phyloP scores from a whole-genome alignment of 2,329 filamentous ascomycete genomes.

The Ascochyta fabae region DNA sequence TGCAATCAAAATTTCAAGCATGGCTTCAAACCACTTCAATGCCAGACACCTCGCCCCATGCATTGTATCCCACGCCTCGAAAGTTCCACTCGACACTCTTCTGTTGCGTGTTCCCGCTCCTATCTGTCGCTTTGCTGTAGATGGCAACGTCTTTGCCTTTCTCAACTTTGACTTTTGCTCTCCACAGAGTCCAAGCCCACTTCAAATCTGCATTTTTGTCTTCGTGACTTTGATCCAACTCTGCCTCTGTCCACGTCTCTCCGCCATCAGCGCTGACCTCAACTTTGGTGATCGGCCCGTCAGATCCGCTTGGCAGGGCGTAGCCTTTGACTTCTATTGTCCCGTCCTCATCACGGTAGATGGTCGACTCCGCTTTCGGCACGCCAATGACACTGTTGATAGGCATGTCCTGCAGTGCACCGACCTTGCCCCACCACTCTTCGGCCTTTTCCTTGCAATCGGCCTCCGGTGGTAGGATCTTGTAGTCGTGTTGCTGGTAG shows the following conservation, averaged over 20 bases:
- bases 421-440: conserved; percentile 59
- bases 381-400: conserved; percentile 62
- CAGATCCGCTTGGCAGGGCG: conserved; percentile 60
- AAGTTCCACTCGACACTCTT: conserved; percentile 62
- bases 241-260: conserved; percentile 58
- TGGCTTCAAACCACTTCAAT: conserved; percentile 51
- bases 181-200: conserved; percentile 66
- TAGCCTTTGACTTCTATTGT: conserved; percentile 61
- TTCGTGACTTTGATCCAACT: conserved; percentile 39
- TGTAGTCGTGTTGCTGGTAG: conserved; percentile 67
- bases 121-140: conserved; percentile 63
- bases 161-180: conserved; percentile 51
- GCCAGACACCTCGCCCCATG: conserved; percentile 61
- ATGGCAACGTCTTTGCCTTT: conserved; percentile 54
- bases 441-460: conserved; percentile 57
- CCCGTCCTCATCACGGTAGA: conserved; percentile 50
- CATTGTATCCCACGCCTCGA: conserved; percentile 66
- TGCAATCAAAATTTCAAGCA: background rate
- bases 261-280: conserved; percentile 61
- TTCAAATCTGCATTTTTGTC: conserved; percentile 46
- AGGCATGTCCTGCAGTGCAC: conserved; percentile 62
- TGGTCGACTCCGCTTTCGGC: conserved; percentile 54
- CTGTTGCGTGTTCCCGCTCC: conserved; percentile 59
- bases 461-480: conserved; percentile 62
- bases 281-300: conserved; percentile 61